Evolutionary conservation across 75 land plant genomes (phyloP).

Genomic region (Sequoiadendron giganteum): DNA sequence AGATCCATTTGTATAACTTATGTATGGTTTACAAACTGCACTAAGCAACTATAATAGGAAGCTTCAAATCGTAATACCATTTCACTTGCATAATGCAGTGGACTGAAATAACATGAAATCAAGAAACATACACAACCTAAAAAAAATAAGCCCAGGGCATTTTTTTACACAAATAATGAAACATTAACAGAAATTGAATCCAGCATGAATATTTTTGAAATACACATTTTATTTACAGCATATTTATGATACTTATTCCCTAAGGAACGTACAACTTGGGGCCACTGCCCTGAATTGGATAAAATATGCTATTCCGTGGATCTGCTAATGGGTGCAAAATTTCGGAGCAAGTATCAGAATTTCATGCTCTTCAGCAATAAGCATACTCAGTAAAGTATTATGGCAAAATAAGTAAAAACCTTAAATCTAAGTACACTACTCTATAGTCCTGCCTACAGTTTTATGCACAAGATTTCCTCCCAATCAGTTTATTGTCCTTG

Average conservation of each 20-base stretch:
- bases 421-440: not conserved
- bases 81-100: not conserved
- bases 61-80: not conserved
- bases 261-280: not conserved
- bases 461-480: constrained; percentile 6
- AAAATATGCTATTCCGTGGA: not conserved
- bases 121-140: not conserved
- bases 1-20: not conserved
- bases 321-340: not conserved
- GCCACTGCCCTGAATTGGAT: not conserved
- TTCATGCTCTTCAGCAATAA: not conserved
- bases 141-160: not conserved
- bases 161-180: not conserved
- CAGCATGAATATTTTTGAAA: not conserved
- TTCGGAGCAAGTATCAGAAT: not conserved
- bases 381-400: not conserved
- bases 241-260: not conserved
- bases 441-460: not conserved
- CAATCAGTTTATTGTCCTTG: not conserved
- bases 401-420: not conserved
- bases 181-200: not conserved
- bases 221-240: constrained; percentile 4
- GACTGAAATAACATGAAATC: not conserved
- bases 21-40: too few species aligned
- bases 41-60: not conserved